Conservation (phyloP, 176 grass and related monocot species). For the Aegilops bicornis region DNA sequence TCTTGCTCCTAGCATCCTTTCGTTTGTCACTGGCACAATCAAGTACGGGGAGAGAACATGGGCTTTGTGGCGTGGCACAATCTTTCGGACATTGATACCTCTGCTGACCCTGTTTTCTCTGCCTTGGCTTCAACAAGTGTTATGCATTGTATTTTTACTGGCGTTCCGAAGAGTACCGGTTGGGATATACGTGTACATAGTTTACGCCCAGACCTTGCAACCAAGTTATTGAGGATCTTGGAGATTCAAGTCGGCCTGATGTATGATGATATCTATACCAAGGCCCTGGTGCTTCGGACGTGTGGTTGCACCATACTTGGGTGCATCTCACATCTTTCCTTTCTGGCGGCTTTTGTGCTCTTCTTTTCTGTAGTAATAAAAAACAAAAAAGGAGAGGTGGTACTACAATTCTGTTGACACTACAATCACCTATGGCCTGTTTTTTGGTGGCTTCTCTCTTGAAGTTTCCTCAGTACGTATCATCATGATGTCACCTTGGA, state of each 20-base stretch:
- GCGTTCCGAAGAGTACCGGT: neutral
- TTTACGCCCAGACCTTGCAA: neutral
- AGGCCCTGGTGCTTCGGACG: slow-evolving; percentile 1
- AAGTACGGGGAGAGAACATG: too few species aligned
- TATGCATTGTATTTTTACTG: neutral
- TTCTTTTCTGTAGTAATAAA: neutral
- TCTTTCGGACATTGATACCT: neutral
- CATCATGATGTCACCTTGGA: neutral
- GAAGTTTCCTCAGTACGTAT: neutral
- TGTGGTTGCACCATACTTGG: neutral
- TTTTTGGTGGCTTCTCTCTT: neutral
- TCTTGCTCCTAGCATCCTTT: too few species aligned
- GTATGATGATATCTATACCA: neutral
- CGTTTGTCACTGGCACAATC: too few species aligned
- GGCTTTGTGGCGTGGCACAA: too few species aligned
- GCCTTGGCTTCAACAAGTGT: neutral
- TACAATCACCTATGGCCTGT: neutral
- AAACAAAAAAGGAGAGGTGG: neutral
- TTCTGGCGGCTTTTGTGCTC: neutral
- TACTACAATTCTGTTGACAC: neutral
- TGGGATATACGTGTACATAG: neutral
- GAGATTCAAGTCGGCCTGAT: neutral
- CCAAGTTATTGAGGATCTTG: neutral
- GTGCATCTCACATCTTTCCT: neutral
- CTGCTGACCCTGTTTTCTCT: neutral